Percentiles rank a stretch among this genome's conserved stretches.
These are phyloP conservation scores for Tuber indicum DNA, from an alignment of 495 filamentous ascomycete genomes.

Conservation along the genomic window DNA sequence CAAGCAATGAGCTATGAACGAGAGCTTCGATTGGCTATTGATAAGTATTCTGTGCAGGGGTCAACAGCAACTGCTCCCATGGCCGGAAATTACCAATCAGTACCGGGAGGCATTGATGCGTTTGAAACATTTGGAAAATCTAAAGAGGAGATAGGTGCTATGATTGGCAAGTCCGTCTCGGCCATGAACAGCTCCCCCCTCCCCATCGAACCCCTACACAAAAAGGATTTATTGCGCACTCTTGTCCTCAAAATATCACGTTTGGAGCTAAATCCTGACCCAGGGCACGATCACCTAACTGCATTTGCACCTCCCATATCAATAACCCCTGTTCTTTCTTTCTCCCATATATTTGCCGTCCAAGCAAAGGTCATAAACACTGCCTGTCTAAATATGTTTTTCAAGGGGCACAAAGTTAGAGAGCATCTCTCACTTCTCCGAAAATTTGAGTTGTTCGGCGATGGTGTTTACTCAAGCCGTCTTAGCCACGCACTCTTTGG, in stretches of 20 bases:
- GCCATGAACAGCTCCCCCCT: slow-evolving; percentile 31
- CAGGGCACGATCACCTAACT: slow-evolving; percentile 33
- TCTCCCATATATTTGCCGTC: slow-evolving; percentile 62
- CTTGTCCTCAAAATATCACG: slow-evolving; percentile 37
- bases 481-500: slow-evolving; percentile 81
- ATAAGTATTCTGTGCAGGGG: slow-evolving; percentile 11
- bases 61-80: slow-evolving; percentile 4
- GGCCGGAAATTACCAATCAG: slow-evolving; percentile 6
- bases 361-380: slow-evolving; percentile 72
- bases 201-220: slow-evolving; percentile 16
- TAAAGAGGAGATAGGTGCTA: slow-evolving; percentile 48
- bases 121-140: slow-evolving; percentile 50
- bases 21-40: slow-evolving; percentile 22
- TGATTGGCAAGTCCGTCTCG: slow-evolving; percentile 50
- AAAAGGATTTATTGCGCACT: slow-evolving; percentile 20
- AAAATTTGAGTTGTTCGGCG: slow-evolving; percentile 73
- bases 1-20: slow-evolving; percentile 36
- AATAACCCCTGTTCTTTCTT: slow-evolving; percentile 64
- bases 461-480: slow-evolving; percentile 71
- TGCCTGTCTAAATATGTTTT: slow-evolving; percentile 70
- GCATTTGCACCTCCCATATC: slow-evolving; percentile 64
- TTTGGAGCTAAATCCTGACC: slow-evolving; percentile 3
- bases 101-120: slow-evolving; percentile 25
- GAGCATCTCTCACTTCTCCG: slow-evolving; percentile 70
- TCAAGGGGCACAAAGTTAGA: slow-evolving; percentile 64